Evolutionary conservation across 768 basidiomycete species (phyloP), one percentile per base, ranked within the genome.

Genomic region (Serendipita sp.): DNA sequence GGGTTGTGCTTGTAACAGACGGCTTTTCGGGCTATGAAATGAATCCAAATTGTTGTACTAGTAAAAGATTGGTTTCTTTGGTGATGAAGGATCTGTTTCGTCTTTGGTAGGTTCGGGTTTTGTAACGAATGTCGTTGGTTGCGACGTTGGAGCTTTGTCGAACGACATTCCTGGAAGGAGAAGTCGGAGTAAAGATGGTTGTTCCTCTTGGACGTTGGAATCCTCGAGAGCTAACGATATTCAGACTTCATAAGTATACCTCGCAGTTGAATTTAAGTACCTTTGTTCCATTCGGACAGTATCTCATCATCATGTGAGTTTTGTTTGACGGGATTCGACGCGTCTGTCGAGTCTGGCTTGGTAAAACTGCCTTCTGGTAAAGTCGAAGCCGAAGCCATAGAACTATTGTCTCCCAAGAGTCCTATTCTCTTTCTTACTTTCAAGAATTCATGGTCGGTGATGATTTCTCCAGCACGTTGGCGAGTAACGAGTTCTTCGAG

Each of bases 41-140:
- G 30, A 13, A 18, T 13, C 45, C 45, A 46, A 32, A n/a, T n/a
- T 32, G n/a, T 51, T 5, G 18, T 5, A 8, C 30, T 60, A 60
- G 37, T 60, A 60, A 60, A 60, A 60, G 28, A 60, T n/a, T 28
- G 56, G 56, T 34, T 60, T 60, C 37, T 60, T 60, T 10, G 56
- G 3, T 8, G 56, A 32, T 7, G 30, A 8, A 5, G 48, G 48
- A 51, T n/a, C n/a, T 8, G 48, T 18, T 51, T 18, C 48, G 8
- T 5, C n/a, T 5, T 51, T 5, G 48, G 7, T 51, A 2, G n/a
- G 48, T 13, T 41, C 41, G 13, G 48, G 48, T 8, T 18, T 51
- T 5, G 48, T 51, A n/a, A 18, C 30, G 48, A 24, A 24, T 24
- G 48, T 18, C n/a, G 30, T n/a, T n/a, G 48, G 0, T 51, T 51